Evolutionary conservation across 305 asterid genomes (phyloP), one percentile per base, ranked within the genome.

Genomic region (Fraxinus dipetala): DNA sequence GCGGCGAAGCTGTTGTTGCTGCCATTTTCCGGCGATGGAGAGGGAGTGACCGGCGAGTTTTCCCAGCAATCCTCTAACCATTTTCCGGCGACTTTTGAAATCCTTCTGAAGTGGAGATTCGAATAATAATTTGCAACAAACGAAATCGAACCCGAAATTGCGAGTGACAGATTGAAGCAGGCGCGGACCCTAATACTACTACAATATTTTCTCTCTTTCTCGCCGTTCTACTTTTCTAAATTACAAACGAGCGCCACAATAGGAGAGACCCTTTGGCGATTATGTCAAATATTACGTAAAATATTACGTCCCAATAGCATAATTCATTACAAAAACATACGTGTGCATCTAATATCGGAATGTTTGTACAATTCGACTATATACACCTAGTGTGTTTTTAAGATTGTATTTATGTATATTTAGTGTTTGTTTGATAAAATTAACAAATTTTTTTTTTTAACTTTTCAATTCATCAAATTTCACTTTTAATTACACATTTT

Each of bases 1-100:
- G 86, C 98, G 97, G 85, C 98, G 98, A 85, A 94, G 97, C 92
- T 94, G 99, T 63, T 96, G 99, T 82, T 94, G 97, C 85, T 96
- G 98, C 99, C 99, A 96, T 88, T 90, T 93, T 9, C 99, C 98
- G 90, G 98, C 97, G 78, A 89, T 87, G 78, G 97, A 90, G 70
- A 96, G 91, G 48, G 99, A 90, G 70, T 92, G 93, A 77, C 77
- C 77, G 74, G 95, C 97, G 10, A 96, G 90, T 84, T 90, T 96
- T 18, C 95, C 88, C 48, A 96, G 79, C 93, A 94, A 85, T 83
- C 94, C 93, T 86, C 98, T 85, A 84, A 90, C 97, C 98, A 96
- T 94, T 83, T 84, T 31, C 76, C 76, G 24, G 22, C 76, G 2
- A 31, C 13, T 30, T 70, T 32, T 13, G 72, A 70, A 87, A 83